Base-by-base conservation (phyloP, 176 grass and related monocot species). In the Metroxylon sagu region DNA sequence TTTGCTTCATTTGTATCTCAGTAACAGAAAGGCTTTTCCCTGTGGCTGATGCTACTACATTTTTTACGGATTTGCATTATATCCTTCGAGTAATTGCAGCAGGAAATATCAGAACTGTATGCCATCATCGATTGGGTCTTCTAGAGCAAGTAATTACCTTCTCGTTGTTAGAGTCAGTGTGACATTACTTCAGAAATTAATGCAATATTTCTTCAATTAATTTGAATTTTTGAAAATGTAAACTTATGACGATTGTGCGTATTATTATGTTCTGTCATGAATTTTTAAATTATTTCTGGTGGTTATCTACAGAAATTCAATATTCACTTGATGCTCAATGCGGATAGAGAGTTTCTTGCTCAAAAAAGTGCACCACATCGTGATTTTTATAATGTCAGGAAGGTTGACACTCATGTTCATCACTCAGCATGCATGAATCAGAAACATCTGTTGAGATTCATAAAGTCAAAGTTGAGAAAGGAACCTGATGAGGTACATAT, bases 341-440 rank as follows among this genome's bases (percentile, higher is more conserved):
- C 90, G 77, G 86, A 95, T 82, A 85, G 77, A 79, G 90, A 95
- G 67, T 71, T 95, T 58, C 86, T 95, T 84, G 90, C 90, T 76
- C 90, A 95, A 64, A 95, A 95, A 80, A 76, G 74, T 82, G 90
- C 90, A 79, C 90, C 90, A 17, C 90, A 90, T 60, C 77, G 86
- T 59, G 90, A 95, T 71, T 90, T 95, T 54, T 95, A 95, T 64
- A 95, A 95, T 54, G 90, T 95, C 62, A 81, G 90, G 59, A 95
- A 95, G 74, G 90, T 95, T 70, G 90, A 95, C 68, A 95, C 90
- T 74, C 90, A 95, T 84, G 83, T 95, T 75, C 90, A 95, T 74
- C 90, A 95, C 72, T 95, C 90, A n/a, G 90, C 90, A 25, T 95
- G 90, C 71, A 95, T 95, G 90, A 95, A 95, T 35, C 90, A 90